A percentile compares a stretch with the other conserved stretches of the same genome.
phyloP scores from a whole-genome alignment of 257 asterid species.

The Fraxinus americana region DNA sequence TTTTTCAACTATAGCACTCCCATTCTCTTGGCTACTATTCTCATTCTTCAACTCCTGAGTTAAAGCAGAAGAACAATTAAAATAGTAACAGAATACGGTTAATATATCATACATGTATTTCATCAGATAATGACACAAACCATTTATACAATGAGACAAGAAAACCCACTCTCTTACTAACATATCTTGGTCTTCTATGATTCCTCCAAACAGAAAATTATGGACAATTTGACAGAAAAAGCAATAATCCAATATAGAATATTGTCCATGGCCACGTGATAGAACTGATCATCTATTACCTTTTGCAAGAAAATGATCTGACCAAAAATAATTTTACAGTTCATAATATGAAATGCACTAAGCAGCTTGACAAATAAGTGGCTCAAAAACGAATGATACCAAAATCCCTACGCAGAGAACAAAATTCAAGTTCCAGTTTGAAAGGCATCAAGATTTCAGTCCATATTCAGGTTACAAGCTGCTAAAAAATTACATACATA shows the following conservation, averaged over 20 bases:
- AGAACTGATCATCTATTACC: background rate
- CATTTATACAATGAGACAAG: conserved; percentile 2
- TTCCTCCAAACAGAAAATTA: background rate
- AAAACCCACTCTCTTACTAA: background rate
- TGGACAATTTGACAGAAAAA: conserved; percentile 1
- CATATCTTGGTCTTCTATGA: background rate
- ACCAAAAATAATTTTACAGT: background rate
- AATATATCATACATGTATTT: background rate
- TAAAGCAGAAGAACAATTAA: conserved; percentile 17
- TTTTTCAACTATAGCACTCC: conserved; percentile 46
- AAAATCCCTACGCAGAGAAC: background rate
- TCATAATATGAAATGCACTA: background rate
- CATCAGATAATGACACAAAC: conserved; percentile 7
- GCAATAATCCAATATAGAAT: background rate
- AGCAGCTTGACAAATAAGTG: background rate
- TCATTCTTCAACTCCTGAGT: conserved; percentile 54
- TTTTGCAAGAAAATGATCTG: background rate
- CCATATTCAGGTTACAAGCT: background rate
- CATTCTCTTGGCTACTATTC: conserved; percentile 52
- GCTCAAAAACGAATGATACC: background rate
- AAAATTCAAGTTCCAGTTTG: background rate
- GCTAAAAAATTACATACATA: background rate
- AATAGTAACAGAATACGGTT: background rate
- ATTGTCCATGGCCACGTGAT: background rate
- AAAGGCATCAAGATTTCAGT: background rate